Conservation (phyloP, 2,329 filamentous ascomycete species). For the Ceratocystis destructans region DNA sequence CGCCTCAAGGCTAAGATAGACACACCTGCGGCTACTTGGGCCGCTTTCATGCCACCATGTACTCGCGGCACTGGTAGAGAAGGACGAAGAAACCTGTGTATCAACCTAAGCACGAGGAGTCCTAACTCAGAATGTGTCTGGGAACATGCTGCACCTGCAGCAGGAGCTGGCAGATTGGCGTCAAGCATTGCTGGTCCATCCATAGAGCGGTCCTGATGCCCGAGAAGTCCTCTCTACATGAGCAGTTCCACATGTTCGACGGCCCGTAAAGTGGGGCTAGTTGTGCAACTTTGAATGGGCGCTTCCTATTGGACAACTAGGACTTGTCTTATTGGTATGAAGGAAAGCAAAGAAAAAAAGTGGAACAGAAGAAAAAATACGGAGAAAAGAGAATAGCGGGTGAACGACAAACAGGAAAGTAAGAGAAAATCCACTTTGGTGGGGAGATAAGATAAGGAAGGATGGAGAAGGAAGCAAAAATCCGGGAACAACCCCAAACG, state of each 20-base stretch:
- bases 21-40: neutral
- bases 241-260: neutral
- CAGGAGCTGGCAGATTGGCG: too few relatives aligned
- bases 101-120: too few relatives aligned
- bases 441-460: slow-evolving; percentile 7
- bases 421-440: neutral
- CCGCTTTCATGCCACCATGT: too few relatives aligned
- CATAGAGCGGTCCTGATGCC: neutral
- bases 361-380: neutral
- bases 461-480: slow-evolving; percentile 6
- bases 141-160: too few relatives aligned
- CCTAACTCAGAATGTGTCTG: too few relatives aligned
- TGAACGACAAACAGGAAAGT: neutral
- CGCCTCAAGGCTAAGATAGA: neutral
- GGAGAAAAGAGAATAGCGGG: neutral
- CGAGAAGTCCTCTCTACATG: neutral
- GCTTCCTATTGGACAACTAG: neutral
- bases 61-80: too few relatives aligned
- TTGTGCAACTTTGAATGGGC: neutral
- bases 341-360: neutral
- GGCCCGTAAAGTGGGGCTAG: neutral
- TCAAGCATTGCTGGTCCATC: neutral
- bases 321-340: neutral
- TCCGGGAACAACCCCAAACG: neutral
- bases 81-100: too few relatives aligned